Evolutionary conservation across 2,329 filamentous ascomycete genomes (phyloP).

Genomic region (Pestalotiopsis sp.): DNA sequence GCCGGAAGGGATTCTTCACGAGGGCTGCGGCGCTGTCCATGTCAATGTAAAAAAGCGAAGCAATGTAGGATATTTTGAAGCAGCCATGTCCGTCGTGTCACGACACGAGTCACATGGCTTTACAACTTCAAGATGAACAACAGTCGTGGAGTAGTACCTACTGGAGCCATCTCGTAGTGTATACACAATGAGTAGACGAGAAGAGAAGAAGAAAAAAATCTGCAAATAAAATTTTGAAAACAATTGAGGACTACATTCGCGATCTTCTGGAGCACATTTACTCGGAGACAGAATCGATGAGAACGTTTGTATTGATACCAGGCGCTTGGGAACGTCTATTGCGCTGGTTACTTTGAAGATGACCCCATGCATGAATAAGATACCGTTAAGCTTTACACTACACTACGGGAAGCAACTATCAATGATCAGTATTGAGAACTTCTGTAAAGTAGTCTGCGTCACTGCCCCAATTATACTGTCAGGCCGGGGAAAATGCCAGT

Average conservation of each 20-base stretch:
- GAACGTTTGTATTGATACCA: background rate
- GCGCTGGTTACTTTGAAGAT: no score
- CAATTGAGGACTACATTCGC: background rate
- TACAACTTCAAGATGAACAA: conserved; percentile 1
- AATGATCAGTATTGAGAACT: no score
- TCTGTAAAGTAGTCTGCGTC: no score
- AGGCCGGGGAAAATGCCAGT: no score
- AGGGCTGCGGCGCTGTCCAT: background rate
- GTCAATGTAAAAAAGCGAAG: background rate
- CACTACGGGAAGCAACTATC: no score
- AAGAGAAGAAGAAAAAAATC: conserved; percentile 6
- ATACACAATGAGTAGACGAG: conserved; percentile 16
- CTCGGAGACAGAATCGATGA: background rate
- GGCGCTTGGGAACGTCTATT: background rate
- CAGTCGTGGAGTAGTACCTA: conserved; percentile 1
- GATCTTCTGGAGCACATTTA: background rate
- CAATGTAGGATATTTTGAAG: conserved; percentile 12
- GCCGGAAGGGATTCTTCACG: background rate
- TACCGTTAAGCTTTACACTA: no score
- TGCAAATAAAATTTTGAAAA: conserved; percentile 1
- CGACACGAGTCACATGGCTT: conserved; percentile 6
- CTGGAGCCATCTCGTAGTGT: conserved; percentile 7
- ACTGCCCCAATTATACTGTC: no score
- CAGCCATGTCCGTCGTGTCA: conserved; percentile 15
- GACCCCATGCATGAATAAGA: no score